Evolutionary conservation across 129 eudicot genomes (phyloP), one percentile per base, ranked within the genome.

Genomic region (Flaveria brownii): DNA sequence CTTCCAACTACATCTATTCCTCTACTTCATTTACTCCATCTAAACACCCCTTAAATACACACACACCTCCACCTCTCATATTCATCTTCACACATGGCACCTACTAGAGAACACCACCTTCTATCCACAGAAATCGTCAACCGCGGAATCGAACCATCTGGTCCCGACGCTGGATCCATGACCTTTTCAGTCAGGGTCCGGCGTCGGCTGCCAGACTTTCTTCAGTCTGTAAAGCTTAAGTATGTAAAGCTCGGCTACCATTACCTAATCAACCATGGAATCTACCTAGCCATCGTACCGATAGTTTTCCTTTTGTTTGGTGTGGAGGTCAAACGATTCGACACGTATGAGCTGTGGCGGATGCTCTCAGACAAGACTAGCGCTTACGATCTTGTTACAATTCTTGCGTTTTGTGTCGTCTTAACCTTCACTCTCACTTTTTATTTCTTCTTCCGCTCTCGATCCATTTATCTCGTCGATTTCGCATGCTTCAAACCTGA

Each of bases 171-270:
- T 26, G 89, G 96, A 6, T 81, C 86, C 69, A 22, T 72, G 54
- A 80, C 86, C 47, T 85, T 90, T 51, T 85, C 96, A 0, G 96
- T 87, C 36, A 79, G 92, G 70, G 96, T 90, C 2, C 77, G 90
- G 3, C 81, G 89, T 39, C 66, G 92, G 57, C 54, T 87, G 66
- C 91, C 96, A 8, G 90, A 87, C 54, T 80, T 77, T 57, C 59
- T 79, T 62, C 77, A 75, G 74, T 92, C 98, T 0, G 96, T 92
- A 47, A 92, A 92, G 41, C 73, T 92, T 1, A 92, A 92, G 85
- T 92, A 92, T 12, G 98, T 92, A 47, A 92, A 78, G 68, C 72
- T 92, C 47, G 98, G 98, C 15, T 92, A 92, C 72, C 98, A 88
- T 76, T 92, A 92, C 71, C 70, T 90, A n/a, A 86, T 85, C 13